Percentiles rank a stretch among this genome's conserved stretches.
phyloP scores from a whole-genome alignment of 495 filamentous ascomycete genomes.

The Extremus antarcticus region DNA sequence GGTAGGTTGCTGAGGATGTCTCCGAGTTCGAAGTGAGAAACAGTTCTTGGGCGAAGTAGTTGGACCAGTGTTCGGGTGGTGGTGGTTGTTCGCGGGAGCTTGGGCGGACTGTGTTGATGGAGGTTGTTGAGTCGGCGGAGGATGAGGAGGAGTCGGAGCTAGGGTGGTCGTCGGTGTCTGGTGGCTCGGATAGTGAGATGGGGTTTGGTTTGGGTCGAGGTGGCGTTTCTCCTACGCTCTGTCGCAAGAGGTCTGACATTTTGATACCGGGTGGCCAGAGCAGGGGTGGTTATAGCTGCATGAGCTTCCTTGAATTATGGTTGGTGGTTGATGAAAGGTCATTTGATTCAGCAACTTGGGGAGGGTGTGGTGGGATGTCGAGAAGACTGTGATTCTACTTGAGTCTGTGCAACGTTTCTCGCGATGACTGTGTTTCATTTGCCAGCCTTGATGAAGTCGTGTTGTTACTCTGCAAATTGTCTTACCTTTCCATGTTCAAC shows the following conservation, averaged over 20 bases:
- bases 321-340: background rate
- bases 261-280: too few relatives aligned
- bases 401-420: too few relatives aligned
- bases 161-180: slow-evolving; percentile 57
- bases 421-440: too few relatives aligned
- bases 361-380: background rate
- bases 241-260: slow-evolving; percentile 19
- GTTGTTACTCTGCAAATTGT: too few relatives aligned
- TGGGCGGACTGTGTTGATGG: slow-evolving; percentile 79
- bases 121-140: slow-evolving; percentile 66
- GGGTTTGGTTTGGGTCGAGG: slow-evolving; percentile 13
- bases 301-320: too few relatives aligned
- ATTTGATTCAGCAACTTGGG: background rate
- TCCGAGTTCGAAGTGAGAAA: slow-evolving; percentile 44
- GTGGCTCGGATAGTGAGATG: background rate
- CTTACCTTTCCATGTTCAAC: too few relatives aligned
- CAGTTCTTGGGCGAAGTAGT: slow-evolving; percentile 79
- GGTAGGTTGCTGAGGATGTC: slow-evolving; percentile 49
- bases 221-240: slow-evolving; percentile 1
- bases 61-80: slow-evolving; percentile 60
- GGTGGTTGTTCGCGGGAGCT: slow-evolving; percentile 51
- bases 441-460: too few relatives aligned
- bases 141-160: slow-evolving; percentile 54
- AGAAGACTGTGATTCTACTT: background rate
- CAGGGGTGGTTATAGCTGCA: background rate